Evolutionary conservation across 306 rosid genomes (phyloP), one percentile per base, ranked within the genome.

Genomic region (Pterocarpus macrocarpus): DNA sequence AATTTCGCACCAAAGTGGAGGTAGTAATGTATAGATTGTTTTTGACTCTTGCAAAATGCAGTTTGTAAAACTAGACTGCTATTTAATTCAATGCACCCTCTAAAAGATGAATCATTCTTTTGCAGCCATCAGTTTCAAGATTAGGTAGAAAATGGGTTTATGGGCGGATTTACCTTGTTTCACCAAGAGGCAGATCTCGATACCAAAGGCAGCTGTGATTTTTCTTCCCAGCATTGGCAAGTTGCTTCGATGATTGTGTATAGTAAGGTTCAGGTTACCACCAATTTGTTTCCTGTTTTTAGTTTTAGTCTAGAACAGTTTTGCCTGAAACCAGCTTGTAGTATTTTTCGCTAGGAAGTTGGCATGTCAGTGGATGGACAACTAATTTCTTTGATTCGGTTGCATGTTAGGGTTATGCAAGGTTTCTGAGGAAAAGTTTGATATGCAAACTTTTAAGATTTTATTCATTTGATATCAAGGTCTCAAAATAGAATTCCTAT

Each of bases 81-180:
- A 58, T 67, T 70, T 67, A 71, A 9, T 59, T 36, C 52, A 59
- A 61, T 33, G 45, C 53, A 41, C 53, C 14, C 69, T 38, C 41
- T 3, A 43, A 58, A 58, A 44, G 65, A 69, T 17, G 52, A 14
- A 39, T 50, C 59, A 16, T 77, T 58, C 28, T 80, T 71, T 62
- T 82, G 88, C 94, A 96, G 99, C 86, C 78, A 85, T 77, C 94
- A 8, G 66, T 55, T 80, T 90, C 98, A 61, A 85, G 84, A 75
- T 75, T 89, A 9, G 94, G 94, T 47, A 91, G 97, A 84, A 86
- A 88, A 71, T 92, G 99, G 99, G 91, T 92, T 59, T 86, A 96
- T 14, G 98, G 99, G 43, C 96, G 94, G 52, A 87, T 96, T 80
- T 92, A 88, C 85, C 92, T 96, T 30, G 98, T 95, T 81, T 87